Evolutionary conservation across 768 basidiomycete species (phyloP), one percentile per base, ranked within the genome.

Genomic region (Exidia glandulosa): DNA sequence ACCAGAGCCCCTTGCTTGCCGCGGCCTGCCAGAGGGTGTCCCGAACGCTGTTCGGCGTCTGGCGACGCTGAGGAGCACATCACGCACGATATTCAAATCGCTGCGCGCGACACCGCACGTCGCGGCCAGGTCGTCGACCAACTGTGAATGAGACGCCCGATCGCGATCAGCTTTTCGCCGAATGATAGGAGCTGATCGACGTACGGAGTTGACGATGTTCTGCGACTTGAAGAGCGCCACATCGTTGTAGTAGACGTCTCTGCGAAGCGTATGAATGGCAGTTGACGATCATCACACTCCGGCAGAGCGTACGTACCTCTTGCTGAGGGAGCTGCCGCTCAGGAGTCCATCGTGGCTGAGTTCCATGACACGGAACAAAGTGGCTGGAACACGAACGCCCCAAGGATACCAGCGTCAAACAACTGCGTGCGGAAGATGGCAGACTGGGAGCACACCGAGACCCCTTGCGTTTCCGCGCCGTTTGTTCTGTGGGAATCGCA

Each of bases 201-300:
- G 56, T 63, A 90, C 94, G 62, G 77, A 77, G 70, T 97, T 90
- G 1, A 95, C 92, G 0, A 79, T 78, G n/a, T 74, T 71, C 69
- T 98, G 94, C 6, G 75, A 81, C 62, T 77, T 83, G 73, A 95
- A 98, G 4, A 96, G 73, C 0, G 70, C 63, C 1, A 92, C 87
- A 60, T 95, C 90, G 63, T 83, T 84, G 73, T 98, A 97, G 72
- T 81, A 97, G 16, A 95, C 79, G 70, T 95, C 93, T 14, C 94
- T 93, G 57, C 13, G 2, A 32, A n/a, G n/a, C n/a, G n/a, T n/a
- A n/a, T n/a, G 29, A 54, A 54, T 13, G 59, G 27, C 37, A 14
- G 36, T 64, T 23, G 34, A 13, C 29, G 23, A 31, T 41, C n/a
- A 19, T 45, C 63, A 55, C 9, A 37, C 50, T 48, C 63, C 37